Evolutionary conservation across 305 asterid genomes (phyloP).

Genomic region (Fraxinus albicans): DNA sequence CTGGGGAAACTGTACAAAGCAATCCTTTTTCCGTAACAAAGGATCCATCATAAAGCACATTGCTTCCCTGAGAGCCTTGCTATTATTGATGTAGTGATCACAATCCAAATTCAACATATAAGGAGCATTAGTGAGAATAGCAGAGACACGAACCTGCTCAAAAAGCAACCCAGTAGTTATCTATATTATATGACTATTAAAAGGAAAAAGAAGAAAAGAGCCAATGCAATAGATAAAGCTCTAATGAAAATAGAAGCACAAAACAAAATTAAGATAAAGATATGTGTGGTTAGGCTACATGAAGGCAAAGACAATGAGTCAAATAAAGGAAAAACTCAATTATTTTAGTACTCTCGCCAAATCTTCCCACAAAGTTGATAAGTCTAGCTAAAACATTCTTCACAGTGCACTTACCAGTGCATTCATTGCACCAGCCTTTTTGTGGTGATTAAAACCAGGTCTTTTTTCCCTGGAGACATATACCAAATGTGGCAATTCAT

Average conservation of each 20-base stretch:
- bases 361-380: background rate
- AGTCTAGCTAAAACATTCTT: background rate
- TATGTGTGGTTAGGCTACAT: background rate
- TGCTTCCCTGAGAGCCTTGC: constrained; percentile 44
- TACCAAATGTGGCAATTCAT: constrained; percentile 38
- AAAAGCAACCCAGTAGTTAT: background rate
- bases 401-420: constrained; percentile 30
- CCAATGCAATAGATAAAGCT: background rate
- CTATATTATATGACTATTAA: background rate
- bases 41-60: constrained; percentile 56
- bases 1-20: constrained; percentile 47
- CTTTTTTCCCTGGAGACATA: constrained; percentile 50
- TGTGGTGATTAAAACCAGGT: constrained; percentile 44
- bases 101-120: constrained; percentile 42
- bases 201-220: background rate
- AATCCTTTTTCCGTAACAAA: constrained; percentile 28
- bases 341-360: background rate
- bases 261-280: background rate
- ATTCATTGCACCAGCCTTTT: constrained; percentile 54
- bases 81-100: constrained; percentile 41
- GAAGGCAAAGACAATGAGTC: background rate
- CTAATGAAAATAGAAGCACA: background rate
- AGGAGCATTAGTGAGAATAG: constrained; percentile 42
- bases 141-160: constrained; percentile 42
- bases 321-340: background rate